Evolutionary conservation across 148 eudicot species (phyloP).

Genomic region (Selenicereus undatus): DNA sequence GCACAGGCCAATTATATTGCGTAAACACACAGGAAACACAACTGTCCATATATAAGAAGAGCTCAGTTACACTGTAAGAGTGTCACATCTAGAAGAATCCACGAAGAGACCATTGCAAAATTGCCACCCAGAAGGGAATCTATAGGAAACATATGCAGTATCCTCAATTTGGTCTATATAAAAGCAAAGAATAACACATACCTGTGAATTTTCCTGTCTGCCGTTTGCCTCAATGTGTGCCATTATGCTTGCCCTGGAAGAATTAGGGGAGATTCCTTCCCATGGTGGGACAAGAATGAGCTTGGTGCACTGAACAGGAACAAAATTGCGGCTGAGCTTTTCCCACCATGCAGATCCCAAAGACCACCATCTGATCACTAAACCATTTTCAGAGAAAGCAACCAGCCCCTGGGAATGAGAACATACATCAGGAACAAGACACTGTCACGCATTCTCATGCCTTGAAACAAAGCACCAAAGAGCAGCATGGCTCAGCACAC

Average conservation of each 20-base stretch:
- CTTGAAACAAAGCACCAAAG: no score
- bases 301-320: constrained; percentile 90
- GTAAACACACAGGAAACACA: neutral
- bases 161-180: neutral
- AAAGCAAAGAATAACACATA: constrained; percentile 20
- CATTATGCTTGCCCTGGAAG: constrained; percentile 89
- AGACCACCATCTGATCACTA: constrained; percentile 99
- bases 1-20: neutral
- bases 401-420: constrained; percentile 66
- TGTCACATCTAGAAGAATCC: neutral
- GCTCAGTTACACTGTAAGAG: neutral
- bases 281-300: constrained; percentile 92
- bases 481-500: neutral
- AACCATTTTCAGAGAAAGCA: constrained; percentile 92
- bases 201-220: constrained; percentile 53
- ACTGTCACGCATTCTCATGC: neutral
- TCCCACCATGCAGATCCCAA: constrained; percentile 96
- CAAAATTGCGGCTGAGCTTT: constrained; percentile 78
- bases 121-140: neutral
- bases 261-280: constrained; percentile 97
- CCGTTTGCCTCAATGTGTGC: constrained; percentile 53
- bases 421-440: constrained; percentile 5
- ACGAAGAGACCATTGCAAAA: neutral
- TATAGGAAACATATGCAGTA: neutral
- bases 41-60: neutral